phyloP scores from a whole-genome alignment of 1,284 basidiomycete species.

The Melanopsichium pennsylvanicum region DNA sequence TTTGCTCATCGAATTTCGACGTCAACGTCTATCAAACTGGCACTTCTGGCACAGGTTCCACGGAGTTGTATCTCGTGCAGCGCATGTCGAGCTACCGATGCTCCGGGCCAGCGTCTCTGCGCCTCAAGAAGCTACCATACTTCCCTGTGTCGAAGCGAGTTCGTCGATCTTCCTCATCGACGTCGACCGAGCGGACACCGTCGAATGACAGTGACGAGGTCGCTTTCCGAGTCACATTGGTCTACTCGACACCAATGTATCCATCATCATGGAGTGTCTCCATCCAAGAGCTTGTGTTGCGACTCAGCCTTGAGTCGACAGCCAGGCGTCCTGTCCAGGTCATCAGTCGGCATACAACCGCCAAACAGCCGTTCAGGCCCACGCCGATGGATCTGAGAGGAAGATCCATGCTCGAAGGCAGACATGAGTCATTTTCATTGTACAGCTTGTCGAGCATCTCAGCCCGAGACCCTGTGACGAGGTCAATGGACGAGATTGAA shows the following conservation, averaged over 20 bases:
- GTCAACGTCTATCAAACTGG: constrained; percentile 47
- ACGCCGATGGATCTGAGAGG: constrained; percentile 35
- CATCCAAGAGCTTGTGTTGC: constrained; percentile 56
- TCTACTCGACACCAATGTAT: constrained; percentile 60
- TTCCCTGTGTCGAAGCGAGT: constrained; percentile 25
- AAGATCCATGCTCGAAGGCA: constrained; percentile 16
- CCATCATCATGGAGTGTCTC: constrained; percentile 60
- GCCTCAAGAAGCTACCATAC: constrained; percentile 48
- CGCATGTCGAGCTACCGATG: constrained; percentile 34
- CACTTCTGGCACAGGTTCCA: background rate
- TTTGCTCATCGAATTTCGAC: constrained; percentile 53
- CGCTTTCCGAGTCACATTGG: constrained; percentile 52
- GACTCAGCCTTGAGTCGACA: constrained; percentile 6
- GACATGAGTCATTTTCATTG: background rate
- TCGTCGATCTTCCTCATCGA: background rate
- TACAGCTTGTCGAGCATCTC: background rate
- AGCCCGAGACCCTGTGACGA: background rate
- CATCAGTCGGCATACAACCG: constrained; percentile 35
- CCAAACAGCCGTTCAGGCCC: constrained; percentile 19
- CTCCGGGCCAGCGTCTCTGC: constrained; percentile 44
- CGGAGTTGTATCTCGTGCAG: constrained; percentile 5
- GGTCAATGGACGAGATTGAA: background rate
- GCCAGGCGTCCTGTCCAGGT: constrained; percentile 8
- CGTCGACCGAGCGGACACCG: background rate
- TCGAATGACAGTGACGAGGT: background rate